Evolutionary conservation across 116 monocot genomes (phyloP), one percentile per base, ranked within the genome.

Genomic region (Posidonia oceanica): DNA sequence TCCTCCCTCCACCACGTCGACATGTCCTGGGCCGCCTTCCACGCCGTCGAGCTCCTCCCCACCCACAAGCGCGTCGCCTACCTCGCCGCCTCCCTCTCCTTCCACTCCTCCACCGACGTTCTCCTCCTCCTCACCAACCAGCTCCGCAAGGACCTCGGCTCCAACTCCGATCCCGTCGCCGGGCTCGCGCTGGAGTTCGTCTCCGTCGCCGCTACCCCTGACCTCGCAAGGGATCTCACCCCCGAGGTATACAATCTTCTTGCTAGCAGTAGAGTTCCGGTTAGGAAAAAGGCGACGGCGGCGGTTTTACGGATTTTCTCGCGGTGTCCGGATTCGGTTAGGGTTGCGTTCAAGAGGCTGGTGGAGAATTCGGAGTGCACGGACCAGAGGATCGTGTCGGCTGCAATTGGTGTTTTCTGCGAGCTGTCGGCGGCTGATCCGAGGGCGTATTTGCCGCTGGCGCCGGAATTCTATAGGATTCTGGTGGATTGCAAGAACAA

Each of bases 81-180:
- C 80, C 86, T 84, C 37, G 75, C 76, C 72, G 80, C 88, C 69
- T 80, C 88, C 55, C 83, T 91, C 79, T 76, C 77, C 70, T 80
- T 95, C 68, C 77, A 74, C 79, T 80, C 86, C 20, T 80, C 86
- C 77, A 54, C 86, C 61, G 77, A 81, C 67, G 69, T 88, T 52
- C 77, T 91, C 52, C 85, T 86, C 72, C 91, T 96, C 78, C 10
- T 76, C 83, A 81, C 86, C 44, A 87, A 96, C 74, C 96, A 93
- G 77, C 79, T 96, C 61, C 84, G 80, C 62, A 95, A 95, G 71
- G 91, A 91, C 70, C 86, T 91, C 66, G 53, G 75, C 39, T 78
- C 82, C 53, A 76, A 61, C 66, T 73, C 44, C 36, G 61, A 60
- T 70, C 80, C 52, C 59, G 51, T 72, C 52, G 36, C 84, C 54